These are phyloP conservation scores for Dioscorea cayenensis DNA, from an alignment of 116 monocot species.

Conservation along the genomic window DNA sequence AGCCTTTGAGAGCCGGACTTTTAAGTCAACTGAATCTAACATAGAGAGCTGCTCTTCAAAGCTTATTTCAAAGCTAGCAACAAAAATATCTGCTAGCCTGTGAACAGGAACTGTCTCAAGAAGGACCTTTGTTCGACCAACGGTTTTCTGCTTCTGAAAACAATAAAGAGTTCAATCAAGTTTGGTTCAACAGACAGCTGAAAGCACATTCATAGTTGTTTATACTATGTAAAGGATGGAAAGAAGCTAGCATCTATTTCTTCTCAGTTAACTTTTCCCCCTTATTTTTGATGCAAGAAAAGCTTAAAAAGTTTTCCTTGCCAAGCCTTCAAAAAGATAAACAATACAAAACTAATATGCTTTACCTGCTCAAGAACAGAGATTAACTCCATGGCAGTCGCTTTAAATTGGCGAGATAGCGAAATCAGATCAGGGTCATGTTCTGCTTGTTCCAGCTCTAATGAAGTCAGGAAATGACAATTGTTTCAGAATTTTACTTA, in stretches of 20 bases:
- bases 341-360: too few relatives aligned
- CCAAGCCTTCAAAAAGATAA: too few relatives aligned
- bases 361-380: slow-evolving; percentile 95
- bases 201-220: too few relatives aligned
- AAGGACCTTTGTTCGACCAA: slow-evolving; percentile 96
- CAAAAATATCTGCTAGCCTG: slow-evolving; percentile 97
- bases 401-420: slow-evolving; percentile 94
- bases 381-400: slow-evolving; percentile 97
- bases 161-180: not conserved
- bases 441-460: slow-evolving; percentile 94
- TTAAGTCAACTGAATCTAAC: slow-evolving; percentile 95
- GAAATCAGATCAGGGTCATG: slow-evolving; percentile 87
- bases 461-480: slow-evolving; percentile 8
- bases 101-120: slow-evolving; percentile 97
- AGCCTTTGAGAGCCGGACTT: slow-evolving; percentile 82
- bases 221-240: too few relatives aligned
- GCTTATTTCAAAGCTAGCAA: slow-evolving; percentile 97
- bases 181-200: not conserved
- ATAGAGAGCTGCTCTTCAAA: slow-evolving; percentile 98
- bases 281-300: too few relatives aligned
- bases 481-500: not conserved
- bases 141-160: slow-evolving; percentile 94
- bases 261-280: too few relatives aligned
- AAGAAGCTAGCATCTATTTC: too few relatives aligned
- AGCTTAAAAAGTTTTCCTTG: too few relatives aligned